A percentile compares a stretch with the other conserved stretches of the same genome.
These are phyloP conservation scores for Calonectria fujianensis DNA, from an alignment of 2,329 filamentous ascomycete genomes.

Conservation along the genomic window DNA sequence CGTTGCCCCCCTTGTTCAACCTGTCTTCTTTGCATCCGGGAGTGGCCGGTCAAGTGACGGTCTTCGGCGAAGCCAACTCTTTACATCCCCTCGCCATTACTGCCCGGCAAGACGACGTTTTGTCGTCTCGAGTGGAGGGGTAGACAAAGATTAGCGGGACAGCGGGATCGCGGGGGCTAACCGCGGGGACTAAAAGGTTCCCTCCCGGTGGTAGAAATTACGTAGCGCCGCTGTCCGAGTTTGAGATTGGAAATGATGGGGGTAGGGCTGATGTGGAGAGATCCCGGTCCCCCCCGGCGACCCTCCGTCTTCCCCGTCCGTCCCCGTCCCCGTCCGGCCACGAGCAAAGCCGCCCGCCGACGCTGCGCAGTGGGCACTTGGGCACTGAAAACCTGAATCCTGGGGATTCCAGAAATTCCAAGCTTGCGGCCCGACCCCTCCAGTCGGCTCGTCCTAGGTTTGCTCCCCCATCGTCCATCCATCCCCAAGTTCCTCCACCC, in stretches of 20 bases:
- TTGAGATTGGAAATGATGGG: conserved; percentile 32
- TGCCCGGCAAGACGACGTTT: conserved; percentile 7
- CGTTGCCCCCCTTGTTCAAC: conserved; percentile 46
- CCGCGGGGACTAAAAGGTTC: conserved; percentile 37
- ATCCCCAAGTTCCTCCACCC: conserved; percentile 32
- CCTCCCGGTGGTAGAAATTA: conserved; percentile 35
- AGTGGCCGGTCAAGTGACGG: conserved; percentile 42
- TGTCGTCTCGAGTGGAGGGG: conserved; percentile 25
- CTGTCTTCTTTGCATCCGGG: conserved; percentile 50
- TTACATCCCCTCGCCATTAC: conserved; percentile 6
- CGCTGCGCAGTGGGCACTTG: conserved; percentile 26
- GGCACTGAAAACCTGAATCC: conserved; percentile 30
- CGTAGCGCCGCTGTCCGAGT: conserved; percentile 34
- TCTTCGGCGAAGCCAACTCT: conserved; percentile 6
- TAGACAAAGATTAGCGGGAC: conserved; percentile 33
- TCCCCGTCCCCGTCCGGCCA: conserved; percentile 34
- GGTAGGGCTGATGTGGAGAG: conserved; percentile 45
- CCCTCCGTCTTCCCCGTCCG: conserved; percentile 22
- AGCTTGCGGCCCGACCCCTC: conserved; percentile 21
- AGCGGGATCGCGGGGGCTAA: conserved; percentile 39
- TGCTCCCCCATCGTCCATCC: conserved; percentile 28
- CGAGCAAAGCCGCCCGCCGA: conserved; percentile 34
- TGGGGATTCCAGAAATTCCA: conserved; percentile 30
- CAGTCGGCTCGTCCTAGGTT: conserved; percentile 12
- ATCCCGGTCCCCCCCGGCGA: conserved; percentile 34